Evolutionary conservation across 2,329 filamentous ascomycete genomes (phyloP), one percentile per base, ranked within the genome.

Genomic region (Sarocladium kiliense): DNA sequence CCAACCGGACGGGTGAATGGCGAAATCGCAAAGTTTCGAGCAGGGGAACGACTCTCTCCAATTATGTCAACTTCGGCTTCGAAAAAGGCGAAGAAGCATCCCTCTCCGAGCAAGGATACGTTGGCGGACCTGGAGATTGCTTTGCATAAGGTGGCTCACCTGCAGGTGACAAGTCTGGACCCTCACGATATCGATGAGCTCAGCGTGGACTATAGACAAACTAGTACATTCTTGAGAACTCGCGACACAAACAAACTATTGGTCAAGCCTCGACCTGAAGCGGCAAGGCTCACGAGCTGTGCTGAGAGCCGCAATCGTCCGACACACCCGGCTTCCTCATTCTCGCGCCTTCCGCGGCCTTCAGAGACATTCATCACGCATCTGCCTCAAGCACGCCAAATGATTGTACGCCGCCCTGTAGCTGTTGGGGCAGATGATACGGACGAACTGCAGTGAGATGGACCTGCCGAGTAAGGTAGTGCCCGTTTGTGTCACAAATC

Each of bases 61-160:
- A 19, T 4, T 34, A 3, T 18, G 18, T 19, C 21, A 45, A 5
- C 47, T n/a, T 18, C 44, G 37, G 34, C 47, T 34, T 18, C 27
- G 7, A 42, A 41, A 10, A 32, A 23, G 41, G 36, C 34, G 37
- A 77, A 77, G 64, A 77, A 76, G 55, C 74, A 77, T 37, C 74
- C 74, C 5, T 76, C 74, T 2, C 74, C 74, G 2, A 74, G 69
- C 63, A 75, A 75, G 56, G 63, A 66, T 27, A 68, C 67, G 10
- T 61, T 77, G 21, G 67, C 74, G 50, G 62, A 68, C n/a, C 62
- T 76, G 23, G 68, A 71, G 50, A 56, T 58, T 30, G 69, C 68
- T 1, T 66, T 76, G 18, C 65, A 64, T 54, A 62, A 64, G 19
- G 73, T 72, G 51, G 60, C 61, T 10, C 57, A 59, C 23, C 55